Conservation (phyloP, 2,329 filamentous ascomycete genomes). For the Aureobasidium sp. region DNA sequence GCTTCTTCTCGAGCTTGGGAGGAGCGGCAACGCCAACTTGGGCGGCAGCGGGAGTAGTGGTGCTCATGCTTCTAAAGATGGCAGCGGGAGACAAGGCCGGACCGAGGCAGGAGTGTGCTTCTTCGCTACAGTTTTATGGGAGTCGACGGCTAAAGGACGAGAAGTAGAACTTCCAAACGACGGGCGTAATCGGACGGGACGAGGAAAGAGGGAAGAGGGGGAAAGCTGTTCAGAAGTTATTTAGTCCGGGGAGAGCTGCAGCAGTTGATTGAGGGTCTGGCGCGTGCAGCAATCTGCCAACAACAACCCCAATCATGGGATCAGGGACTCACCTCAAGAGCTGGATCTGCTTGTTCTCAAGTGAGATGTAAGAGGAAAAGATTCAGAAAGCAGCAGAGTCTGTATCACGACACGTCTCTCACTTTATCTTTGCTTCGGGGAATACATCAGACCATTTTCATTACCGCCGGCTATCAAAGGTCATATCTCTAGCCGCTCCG, state of each 20-base stretch:
- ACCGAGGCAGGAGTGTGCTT: conserved; percentile 95
- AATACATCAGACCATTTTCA: conserved; percentile 7
- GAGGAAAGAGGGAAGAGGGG: conserved; percentile 20
- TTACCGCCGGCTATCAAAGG: not conserved
- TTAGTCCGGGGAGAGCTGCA: conserved; percentile 14
- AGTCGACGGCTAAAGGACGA: not conserved
- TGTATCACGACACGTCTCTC: not conserved
- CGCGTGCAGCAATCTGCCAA: not conserved
- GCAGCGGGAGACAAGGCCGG: conserved; percentile 59
- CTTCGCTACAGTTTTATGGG: conserved; percentile 51
- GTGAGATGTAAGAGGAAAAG: not conserved
- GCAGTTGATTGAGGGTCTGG: not conserved
- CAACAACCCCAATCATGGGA: not conserved
- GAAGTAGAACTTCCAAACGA: conserved; percentile 16
- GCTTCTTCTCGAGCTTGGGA: conserved; percentile 87
- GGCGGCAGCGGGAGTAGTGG: conserved; percentile 32
- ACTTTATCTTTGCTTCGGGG: not conserved
- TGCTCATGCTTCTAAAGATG: conserved; percentile 43
- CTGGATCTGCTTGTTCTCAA: not conserved
- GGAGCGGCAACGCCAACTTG: conserved; percentile 45
- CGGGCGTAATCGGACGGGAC: conserved; percentile 24
- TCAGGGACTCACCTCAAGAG: not conserved
- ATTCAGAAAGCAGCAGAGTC: not conserved
- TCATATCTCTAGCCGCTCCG: not conserved
- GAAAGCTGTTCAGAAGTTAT: conserved; percentile 16